Evolutionary conservation across 768 basidiomycete genomes (phyloP).

Genomic region (Lactifluus rugatus): DNA sequence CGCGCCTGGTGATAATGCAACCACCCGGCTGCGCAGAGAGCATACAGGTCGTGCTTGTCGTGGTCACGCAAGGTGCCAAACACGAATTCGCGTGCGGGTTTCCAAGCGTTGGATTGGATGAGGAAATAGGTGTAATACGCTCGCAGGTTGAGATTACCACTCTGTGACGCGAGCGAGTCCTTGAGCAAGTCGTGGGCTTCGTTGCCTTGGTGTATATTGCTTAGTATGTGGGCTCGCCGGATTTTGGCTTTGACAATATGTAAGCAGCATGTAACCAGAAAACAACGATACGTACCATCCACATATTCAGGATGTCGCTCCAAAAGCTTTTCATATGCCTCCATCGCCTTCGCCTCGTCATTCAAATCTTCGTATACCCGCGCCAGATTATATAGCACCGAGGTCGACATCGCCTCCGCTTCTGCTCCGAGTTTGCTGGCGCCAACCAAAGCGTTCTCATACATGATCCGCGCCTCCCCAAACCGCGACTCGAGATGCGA

Average conservation of each 20-base stretch:
- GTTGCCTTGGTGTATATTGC: slow-evolving; percentile 56
- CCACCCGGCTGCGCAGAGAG: slow-evolving; percentile 83
- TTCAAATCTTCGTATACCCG: slow-evolving; percentile 83
- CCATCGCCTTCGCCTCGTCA: slow-evolving; percentile 61
- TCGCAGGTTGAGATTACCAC: slow-evolving; percentile 74
- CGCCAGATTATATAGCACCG: slow-evolving; percentile 85
- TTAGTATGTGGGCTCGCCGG: slow-evolving; percentile 75
- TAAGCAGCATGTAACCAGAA: not conserved
- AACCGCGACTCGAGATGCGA: slow-evolving; percentile 59
- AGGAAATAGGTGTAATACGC: slow-evolving; percentile 93
- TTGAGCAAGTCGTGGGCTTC: slow-evolving; percentile 87
- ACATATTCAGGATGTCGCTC: slow-evolving; percentile 92
- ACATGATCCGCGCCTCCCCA: slow-evolving; percentile 48
- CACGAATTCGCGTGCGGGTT: slow-evolving; percentile 82
- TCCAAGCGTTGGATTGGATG: slow-evolving; percentile 59
- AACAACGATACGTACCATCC: slow-evolving; percentile 53
- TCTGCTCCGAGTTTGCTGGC: slow-evolving; percentile 39
- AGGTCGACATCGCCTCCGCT: slow-evolving; percentile 66
- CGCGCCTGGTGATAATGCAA: slow-evolving; percentile 79
- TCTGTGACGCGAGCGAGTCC: slow-evolving; percentile 74
- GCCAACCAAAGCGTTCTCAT: slow-evolving; percentile 63
- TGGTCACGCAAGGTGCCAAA: slow-evolving; percentile 77
- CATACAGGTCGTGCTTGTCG: slow-evolving; percentile 83
- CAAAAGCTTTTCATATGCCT: slow-evolving; percentile 81
- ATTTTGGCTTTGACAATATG: slow-evolving; percentile 62